These are phyloP conservation scores for Wickerhamomyces rabaulensis DNA, from an alignment of 805 yeast species.

Conservation along the genomic window DNA sequence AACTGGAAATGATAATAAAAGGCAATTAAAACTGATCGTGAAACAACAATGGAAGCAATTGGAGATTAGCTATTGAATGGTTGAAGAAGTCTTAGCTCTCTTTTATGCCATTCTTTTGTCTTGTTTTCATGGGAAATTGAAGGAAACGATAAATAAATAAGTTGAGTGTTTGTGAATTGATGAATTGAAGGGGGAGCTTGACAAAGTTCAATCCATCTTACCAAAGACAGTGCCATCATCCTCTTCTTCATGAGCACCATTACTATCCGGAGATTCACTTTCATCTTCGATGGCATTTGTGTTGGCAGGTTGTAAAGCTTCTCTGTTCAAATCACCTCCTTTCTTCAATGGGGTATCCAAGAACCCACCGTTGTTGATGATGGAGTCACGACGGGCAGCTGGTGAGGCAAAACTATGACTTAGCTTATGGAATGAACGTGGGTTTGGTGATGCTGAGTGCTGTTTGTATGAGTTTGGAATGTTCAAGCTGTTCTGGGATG, in stretches of 20 bases:
- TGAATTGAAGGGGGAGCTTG: neutral
- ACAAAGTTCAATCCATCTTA: conserved; percentile 26
- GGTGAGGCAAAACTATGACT: conserved; percentile 6
- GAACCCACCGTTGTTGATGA: conserved; percentile 26
- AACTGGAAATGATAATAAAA: neutral
- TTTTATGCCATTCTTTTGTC: neutral
- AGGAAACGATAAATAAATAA: neutral
- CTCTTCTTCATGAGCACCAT: conserved; percentile 7
- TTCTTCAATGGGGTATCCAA: conserved; percentile 24
- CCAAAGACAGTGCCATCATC: conserved; percentile 33
- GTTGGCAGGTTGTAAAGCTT: conserved; percentile 3
- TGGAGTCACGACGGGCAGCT: neutral
- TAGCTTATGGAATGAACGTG: conserved; percentile 1
- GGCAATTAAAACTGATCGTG: neutral
- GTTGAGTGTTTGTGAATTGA: neutral
- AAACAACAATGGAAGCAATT: neutral
- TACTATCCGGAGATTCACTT: neutral
- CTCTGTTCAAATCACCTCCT: conserved; percentile 4
- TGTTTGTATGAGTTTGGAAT: neutral
- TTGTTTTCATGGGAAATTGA: neutral
- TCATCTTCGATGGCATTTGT: conserved; percentile 13
- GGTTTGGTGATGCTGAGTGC: neutral
- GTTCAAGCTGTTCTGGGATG: conserved; percentile 21
- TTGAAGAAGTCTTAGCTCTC: no score
- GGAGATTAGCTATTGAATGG: neutral